These are phyloP conservation scores for Mycena floridula DNA, from an alignment of 768 basidiomycete genomes.

Conservation along the genomic window DNA sequence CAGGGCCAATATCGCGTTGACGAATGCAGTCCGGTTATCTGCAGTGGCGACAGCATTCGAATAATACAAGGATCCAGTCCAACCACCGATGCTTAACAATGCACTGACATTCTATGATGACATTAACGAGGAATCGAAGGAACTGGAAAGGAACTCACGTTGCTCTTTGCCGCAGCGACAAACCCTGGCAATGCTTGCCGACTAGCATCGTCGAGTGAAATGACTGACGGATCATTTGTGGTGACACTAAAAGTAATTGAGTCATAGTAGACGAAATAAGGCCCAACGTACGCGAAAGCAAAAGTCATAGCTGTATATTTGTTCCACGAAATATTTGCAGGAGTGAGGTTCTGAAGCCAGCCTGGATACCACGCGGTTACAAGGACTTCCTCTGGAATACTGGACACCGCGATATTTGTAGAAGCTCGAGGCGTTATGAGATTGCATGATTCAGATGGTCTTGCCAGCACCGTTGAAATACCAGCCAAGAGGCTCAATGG, in stretches of 20 bases:
- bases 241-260: not conserved
- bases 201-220: conserved; percentile 4
- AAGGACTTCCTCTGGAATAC: conserved; percentile 34
- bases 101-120: conserved; percentile 45
- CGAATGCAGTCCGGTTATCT: conserved; percentile 52
- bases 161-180: conserved; percentile 3
- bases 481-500: too few relatives aligned
- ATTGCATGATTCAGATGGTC: too few relatives aligned
- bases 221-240: conserved; percentile 5
- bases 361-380: conserved; percentile 52
- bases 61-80: conserved; percentile 59
- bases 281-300: conserved; percentile 40
- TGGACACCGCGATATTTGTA: too few relatives aligned
- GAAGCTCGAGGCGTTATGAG: too few relatives aligned
- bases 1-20: conserved; percentile 44
- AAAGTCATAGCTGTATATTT: conserved; percentile 46
- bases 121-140: not conserved
- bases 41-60: conserved; percentile 51
- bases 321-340: conserved; percentile 42
- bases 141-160: conserved; percentile 2
- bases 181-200: conserved; percentile 5
- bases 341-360: conserved; percentile 38
- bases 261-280: not conserved
- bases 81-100: conserved; percentile 59
- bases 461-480: too few relatives aligned